Evolutionary conservation across 108 stramenopile genomes (phyloP), one percentile per base, ranked within the genome.

Genomic region (Nitzschia sp.): DNA sequence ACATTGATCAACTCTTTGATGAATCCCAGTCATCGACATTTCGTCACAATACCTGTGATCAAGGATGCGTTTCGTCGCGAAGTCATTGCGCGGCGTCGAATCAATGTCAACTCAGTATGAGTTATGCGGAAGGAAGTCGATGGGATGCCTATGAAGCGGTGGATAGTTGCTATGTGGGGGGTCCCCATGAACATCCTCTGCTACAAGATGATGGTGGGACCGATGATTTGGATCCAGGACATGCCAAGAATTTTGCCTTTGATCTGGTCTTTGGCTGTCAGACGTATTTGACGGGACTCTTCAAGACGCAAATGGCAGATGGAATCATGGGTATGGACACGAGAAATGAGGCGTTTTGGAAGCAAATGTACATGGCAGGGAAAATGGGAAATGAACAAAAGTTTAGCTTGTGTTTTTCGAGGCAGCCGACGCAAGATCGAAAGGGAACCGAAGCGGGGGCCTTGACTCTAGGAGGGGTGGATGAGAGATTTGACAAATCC

Each of bases 251-350:
- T 21, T 71, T 71, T 57, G 71, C 70, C 47, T 85, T 97, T 72
- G 68, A 83, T 19, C 77, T 97, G 56, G 71, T 71, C 54, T 97
- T 98, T 82, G 98, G 96, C 1, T 98, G 98, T 81, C 97, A 97
- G 71, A 83, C 78, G 25, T 68, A 53, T 55, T 47, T 86, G 17
- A 95, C 94, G 24, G 95, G 96, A 23, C 70, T 96, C 21, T 97
- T 97, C 82, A 74, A 74, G 25, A 93, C 90, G 18, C 96, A 96
- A 63, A 68, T 95, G 27, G 97, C 91, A 23, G 90, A 96, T 70
- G 97, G 96, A 1, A 97, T 98, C 62, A 89, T 97, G 94, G 97
- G 85, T 2, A 83, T 86, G 83, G 77, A 79, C 27, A 46, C 74
- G 53, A 65, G 68, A 1, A 70, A 67, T 11, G 57, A 68, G 23